Base-by-base conservation (phyloP, 2,329 filamentous ascomycete species). In the Ophiostoma tasmaniense region DNA sequence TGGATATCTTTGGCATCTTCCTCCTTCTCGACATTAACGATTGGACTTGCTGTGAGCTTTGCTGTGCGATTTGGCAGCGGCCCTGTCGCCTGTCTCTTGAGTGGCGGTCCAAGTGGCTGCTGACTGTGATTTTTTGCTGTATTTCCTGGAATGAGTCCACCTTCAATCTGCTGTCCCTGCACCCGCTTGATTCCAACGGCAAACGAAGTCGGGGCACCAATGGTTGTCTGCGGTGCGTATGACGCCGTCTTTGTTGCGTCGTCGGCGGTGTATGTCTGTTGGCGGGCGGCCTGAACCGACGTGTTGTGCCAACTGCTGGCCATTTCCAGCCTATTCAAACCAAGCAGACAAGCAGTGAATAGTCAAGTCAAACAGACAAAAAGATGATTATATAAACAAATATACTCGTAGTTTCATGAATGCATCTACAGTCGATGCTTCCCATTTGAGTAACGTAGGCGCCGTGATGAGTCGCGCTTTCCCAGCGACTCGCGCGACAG, bases 251-350 rank as follows among this genome's bases (percentile, higher is more conserved):
- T 64, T 5, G 25, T 17, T 10, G 20, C 35, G 37, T 45, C 22
- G 25, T n/a, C 64, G 13, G 35, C 35, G 33, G n/a, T 45, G 64
- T 45, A 65, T 20, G 37, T 42, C 64, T 65, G 68, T 10, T 59
- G 66, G 39, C 66, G 66, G 20, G 70, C 70, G 2, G 69, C 67
- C 37, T 73, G 70, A 28, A 71, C 71, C 8, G 72, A 72, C 11
- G 72, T 73, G 37, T 73, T 71, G 28, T 71, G 67, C 71, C 72
- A 71, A 22, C 25, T 25, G 5, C 33, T 55, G 45, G 50, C 20
- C 30, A 55, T 55, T 39, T 25, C 17, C 25, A 4, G 20, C 37
- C 52, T 33, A 8, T 33, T 33, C 33, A 33, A 33, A 33, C 33
- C 33, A 33, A 33, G 8, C 33, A 33, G 33, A 8, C 33, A 64